phyloP scores from a whole-genome alignment of 169 alveolate genomes.

The Eimeria sp. region DNA sequence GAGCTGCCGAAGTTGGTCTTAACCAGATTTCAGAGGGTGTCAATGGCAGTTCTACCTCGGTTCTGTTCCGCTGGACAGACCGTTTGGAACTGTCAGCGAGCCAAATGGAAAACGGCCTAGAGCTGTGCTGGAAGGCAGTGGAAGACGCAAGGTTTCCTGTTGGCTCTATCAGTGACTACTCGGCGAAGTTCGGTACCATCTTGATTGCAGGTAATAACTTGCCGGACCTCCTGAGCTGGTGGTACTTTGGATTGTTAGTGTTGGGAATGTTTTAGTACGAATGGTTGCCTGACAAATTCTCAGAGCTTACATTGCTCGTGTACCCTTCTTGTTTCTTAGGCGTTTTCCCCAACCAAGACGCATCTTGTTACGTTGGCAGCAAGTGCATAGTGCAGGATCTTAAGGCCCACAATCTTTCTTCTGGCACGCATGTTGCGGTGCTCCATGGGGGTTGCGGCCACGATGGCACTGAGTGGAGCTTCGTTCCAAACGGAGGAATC shows the following conservation, averaged over 20 bases:
- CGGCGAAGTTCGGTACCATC: conserved; percentile 53
- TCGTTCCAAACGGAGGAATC: conserved; percentile 35
- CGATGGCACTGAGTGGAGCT: conserved; percentile 35
- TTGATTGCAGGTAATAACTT: conserved; percentile 16
- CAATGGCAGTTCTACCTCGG: conserved; percentile 1
- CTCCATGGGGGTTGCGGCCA: conserved; percentile 62
- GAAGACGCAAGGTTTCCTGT: neutral
- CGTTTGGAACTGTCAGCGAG: conserved; percentile 33
- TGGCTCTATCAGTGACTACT: conserved; percentile 33
- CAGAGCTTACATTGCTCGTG: neutral
- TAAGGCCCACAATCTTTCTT: conserved; percentile 8
- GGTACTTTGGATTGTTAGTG: too few species aligned
- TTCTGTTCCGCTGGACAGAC: conserved; percentile 19
- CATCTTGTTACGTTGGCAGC: conserved; percentile 25
- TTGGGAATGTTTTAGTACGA: neutral
- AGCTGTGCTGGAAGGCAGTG: conserved; percentile 63
- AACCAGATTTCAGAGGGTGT: conserved; percentile 23
- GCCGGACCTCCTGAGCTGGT: neutral
- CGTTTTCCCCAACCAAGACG: conserved; percentile 60
- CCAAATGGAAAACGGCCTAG: conserved; percentile 42
- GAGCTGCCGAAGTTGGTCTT: neutral
- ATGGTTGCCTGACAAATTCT: neutral
- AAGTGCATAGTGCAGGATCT: neutral
- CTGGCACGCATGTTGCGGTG: conserved; percentile 9
- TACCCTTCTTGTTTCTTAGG: conserved; percentile 35